These are phyloP conservation scores for Kwoniella europaea DNA, from an alignment of 768 basidiomycete species.

Conservation along the genomic window DNA sequence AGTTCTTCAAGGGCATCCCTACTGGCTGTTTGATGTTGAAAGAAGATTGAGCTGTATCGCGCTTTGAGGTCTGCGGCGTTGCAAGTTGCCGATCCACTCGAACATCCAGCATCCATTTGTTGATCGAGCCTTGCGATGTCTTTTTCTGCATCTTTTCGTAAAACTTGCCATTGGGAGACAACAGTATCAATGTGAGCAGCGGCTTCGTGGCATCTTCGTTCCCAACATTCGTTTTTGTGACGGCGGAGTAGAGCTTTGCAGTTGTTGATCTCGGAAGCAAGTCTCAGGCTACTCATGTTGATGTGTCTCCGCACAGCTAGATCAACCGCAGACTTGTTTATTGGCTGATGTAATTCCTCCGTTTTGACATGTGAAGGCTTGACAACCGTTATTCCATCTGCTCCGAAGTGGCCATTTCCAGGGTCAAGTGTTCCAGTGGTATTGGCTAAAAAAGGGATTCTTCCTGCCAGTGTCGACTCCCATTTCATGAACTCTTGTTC, in stretches of 20 bases:
- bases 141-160: background rate
- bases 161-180: background rate
- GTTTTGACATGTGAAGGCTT: background rate
- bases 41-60: background rate
- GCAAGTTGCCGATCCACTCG: too few species aligned
- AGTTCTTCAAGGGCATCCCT: background rate
- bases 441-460: conserved; percentile 6
- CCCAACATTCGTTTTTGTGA: background rate
- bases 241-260: background rate
- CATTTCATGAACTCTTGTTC: background rate
- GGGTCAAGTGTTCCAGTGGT: background rate
- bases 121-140: background rate
- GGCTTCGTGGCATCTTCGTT: background rate
- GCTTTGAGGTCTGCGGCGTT: too few species aligned
- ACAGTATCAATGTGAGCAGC: conserved; percentile 3
- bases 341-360: background rate
- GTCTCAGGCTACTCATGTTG: conserved; percentile 8
- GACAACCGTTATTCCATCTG: background rate
- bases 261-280: conserved; percentile 12
- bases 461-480: background rate
- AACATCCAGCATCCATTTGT: too few species aligned
- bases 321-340: background rate
- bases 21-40: background rate
- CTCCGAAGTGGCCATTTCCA: background rate
- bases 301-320: conserved; percentile 6